Percentiles rank a stretch among this genome's conserved stretches.
phyloP scores from a whole-genome alignment of 139 green algal genomes.

The Chlamydomonas incerta region DNA sequence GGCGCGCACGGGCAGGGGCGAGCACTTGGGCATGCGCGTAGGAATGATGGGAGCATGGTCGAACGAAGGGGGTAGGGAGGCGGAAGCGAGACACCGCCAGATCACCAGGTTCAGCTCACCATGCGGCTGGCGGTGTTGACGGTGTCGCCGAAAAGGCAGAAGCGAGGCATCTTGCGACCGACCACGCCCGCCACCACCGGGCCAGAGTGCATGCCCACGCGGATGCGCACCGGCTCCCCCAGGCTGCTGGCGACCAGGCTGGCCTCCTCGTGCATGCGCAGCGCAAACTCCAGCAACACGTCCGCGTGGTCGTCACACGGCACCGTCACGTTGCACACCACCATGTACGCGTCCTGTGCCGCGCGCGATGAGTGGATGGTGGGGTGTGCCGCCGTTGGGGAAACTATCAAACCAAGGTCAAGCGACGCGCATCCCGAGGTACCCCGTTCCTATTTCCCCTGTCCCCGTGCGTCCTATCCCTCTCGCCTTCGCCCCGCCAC shows the following conservation, averaged over 20 bases:
- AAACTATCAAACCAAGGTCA: no score
- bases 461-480: no score
- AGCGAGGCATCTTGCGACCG: slow-evolving; percentile 50
- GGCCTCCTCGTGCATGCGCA: slow-evolving; percentile 23
- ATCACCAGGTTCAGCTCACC: background rate
- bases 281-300: slow-evolving; percentile 14
- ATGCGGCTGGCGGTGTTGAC: slow-evolving; percentile 10
- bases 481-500: no score
- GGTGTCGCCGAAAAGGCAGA: slow-evolving; percentile 54
- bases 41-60: no score
- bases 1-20: background rate
- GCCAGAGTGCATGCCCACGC: slow-evolving; percentile 38
- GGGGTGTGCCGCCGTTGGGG: no score
- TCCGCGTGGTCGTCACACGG: slow-evolving; percentile 6
- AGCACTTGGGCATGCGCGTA: background rate
- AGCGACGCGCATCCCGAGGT: no score
- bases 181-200: slow-evolving; percentile 52
- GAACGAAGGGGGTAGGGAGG: no score
- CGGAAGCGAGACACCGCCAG: background rate
- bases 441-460: no score
- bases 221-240: slow-evolving; percentile 19
- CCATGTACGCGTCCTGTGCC: slow-evolving; percentile 8
- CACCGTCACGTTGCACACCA: background rate
- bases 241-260: slow-evolving; percentile 2
- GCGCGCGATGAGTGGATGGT: no score